phyloP scores from a whole-genome alignment of 805 yeast genomes.

The Metschnikowia vanudenii region DNA sequence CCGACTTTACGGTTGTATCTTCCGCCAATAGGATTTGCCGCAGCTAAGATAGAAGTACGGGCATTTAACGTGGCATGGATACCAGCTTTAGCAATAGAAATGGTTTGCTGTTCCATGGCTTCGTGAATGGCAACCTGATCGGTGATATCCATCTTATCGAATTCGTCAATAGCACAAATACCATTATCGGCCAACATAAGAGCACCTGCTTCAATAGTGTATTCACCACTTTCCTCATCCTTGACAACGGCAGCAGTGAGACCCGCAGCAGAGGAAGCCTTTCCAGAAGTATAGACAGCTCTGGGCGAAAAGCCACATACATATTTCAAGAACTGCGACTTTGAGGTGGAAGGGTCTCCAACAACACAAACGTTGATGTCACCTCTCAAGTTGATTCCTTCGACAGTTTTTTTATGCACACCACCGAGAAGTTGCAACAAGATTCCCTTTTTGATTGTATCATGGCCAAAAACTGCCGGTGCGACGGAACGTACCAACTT shows the following conservation, averaged over 20 bases:
- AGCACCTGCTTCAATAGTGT: conserved; percentile 98
- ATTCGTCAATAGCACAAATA: conserved; percentile 97
- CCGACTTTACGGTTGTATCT: conserved; percentile 87
- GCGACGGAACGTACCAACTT: conserved; percentile 86
- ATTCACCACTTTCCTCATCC: conserved; percentile 96
- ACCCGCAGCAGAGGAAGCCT: conserved; percentile 98
- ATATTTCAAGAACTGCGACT: conserved; percentile 92
- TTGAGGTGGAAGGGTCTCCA: conserved; percentile 97
- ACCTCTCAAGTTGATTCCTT: conserved; percentile 93
- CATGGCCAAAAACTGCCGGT: conserved; percentile 96
- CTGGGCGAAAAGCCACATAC: conserved; percentile 90
- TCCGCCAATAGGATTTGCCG: conserved; percentile 99
- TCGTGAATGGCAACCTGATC: conserved; percentile 99
- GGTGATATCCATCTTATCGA: conserved; percentile 92
- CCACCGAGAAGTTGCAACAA: conserved; percentile 89
- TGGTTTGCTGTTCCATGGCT: conserved; percentile 99
- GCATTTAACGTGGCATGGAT: conserved; percentile 97
- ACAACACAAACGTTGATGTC: conserved; percentile 95
- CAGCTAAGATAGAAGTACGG: conserved; percentile 92
- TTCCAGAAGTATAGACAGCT: conserved; percentile 95
- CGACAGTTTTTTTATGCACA: conserved; percentile 89
- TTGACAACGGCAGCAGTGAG: conserved; percentile 96
- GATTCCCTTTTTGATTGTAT: conserved; percentile 87
- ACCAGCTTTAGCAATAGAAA: conserved; percentile 97
- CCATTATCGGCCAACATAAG: conserved; percentile 98